Percentiles rank a stretch among this genome's conserved stretches.
These are phyloP conservation scores for Barnettozyma hawaiiensis DNA, from an alignment of 1,139 yeast species.

Conservation along the genomic window DNA sequence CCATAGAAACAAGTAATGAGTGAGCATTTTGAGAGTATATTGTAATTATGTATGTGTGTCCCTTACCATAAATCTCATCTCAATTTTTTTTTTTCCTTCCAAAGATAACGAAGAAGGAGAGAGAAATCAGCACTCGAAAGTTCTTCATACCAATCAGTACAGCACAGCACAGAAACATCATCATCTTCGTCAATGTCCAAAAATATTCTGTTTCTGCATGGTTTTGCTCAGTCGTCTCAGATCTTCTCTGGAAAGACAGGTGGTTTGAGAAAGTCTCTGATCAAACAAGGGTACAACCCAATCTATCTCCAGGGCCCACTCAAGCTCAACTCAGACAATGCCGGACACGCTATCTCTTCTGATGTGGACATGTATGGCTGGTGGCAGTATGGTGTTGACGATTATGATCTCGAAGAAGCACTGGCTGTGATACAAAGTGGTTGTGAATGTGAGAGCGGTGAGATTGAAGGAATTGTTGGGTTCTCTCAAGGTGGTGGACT, in stretches of 20 bases:
- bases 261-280: constrained; percentile 63
- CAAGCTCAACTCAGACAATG: constrained; percentile 41
- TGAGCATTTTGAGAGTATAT: not conserved
- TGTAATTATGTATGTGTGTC: not conserved
- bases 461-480: constrained; percentile 81
- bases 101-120: not conserved
- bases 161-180: not conserved
- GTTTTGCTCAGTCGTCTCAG: constrained; percentile 64
- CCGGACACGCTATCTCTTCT: constrained; percentile 10
- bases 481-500: constrained; percentile 93
- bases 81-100: not conserved
- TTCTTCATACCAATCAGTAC: too few species aligned
- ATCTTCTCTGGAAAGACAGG: constrained; percentile 72
- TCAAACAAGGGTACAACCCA: constrained; percentile 61
- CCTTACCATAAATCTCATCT: not conserved
- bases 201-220: constrained; percentile 47
- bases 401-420: constrained; percentile 31
- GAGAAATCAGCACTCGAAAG: not conserved
- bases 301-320: constrained; percentile 71
- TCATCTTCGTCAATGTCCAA: constrained; percentile 18
- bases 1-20: constrained; percentile 7
- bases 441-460: constrained; percentile 27
- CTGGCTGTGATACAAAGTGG: constrained; percentile 42
- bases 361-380: constrained; percentile 27
- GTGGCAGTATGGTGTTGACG: constrained; percentile 28